Evolutionary conservation across 1,139 yeast genomes (phyloP).

Genomic region (Protomyces lactucae-debilis): DNA sequence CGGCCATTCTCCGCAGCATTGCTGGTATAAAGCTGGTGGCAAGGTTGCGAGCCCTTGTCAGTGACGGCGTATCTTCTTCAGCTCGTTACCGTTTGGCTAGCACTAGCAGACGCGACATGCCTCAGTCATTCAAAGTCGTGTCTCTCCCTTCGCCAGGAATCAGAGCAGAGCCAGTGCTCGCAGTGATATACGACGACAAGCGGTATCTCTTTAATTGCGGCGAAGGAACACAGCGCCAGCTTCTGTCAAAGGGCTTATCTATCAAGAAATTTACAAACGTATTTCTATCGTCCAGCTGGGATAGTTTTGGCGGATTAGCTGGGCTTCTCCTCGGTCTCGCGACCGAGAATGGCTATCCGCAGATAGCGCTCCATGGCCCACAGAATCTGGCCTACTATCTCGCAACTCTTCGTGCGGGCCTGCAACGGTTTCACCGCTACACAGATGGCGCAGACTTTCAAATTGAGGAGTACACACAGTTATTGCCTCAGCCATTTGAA

Average conservation of each 20-base stretch:
- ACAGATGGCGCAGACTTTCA: background rate
- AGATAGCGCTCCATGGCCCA: slow-evolving; percentile 16
- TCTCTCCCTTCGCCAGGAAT: slow-evolving; percentile 20
- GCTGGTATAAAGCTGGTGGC: slow-evolving; percentile 2
- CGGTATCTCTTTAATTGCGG: slow-evolving; percentile 27
- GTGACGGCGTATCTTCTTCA: background rate
- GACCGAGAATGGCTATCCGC: background rate
- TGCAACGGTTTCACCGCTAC: slow-evolving; percentile 3
- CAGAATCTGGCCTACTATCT: slow-evolving; percentile 16
- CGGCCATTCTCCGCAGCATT: background rate
- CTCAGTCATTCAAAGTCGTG: background rate
- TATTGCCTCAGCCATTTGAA: background rate
- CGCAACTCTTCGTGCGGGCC: slow-evolving; percentile 21
- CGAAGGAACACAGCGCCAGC: slow-evolving; percentile 24
- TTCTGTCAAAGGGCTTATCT: slow-evolving; percentile 6
- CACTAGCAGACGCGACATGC: background rate
- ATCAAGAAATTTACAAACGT: slow-evolving; percentile 9
- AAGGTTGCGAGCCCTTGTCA: slow-evolving; percentile 23
- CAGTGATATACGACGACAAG: slow-evolving; percentile 22
- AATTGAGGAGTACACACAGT: slow-evolving; percentile 2
- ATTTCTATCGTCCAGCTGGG: slow-evolving; percentile 25
- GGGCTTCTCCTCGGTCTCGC: slow-evolving; percentile 11
- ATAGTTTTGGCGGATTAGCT: slow-evolving; percentile 26
- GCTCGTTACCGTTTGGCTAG: background rate
- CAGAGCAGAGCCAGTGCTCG: slow-evolving; percentile 15